Conservation (phyloP, 352 stramenopile genomes). For the Sclerospora graminicola region DNA sequence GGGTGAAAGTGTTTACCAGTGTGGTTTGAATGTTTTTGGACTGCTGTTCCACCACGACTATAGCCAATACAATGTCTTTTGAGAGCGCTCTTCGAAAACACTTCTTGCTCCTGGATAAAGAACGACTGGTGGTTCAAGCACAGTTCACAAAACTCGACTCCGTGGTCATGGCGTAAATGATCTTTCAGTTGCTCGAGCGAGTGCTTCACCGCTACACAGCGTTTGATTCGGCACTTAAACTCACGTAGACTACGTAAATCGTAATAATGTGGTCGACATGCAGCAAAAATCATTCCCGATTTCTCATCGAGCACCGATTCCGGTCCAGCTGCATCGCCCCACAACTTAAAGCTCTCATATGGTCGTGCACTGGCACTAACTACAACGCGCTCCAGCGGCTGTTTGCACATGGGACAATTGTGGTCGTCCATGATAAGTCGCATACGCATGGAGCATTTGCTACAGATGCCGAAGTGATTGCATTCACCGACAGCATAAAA, state of each 20-base stretch:
- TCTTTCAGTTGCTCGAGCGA: conserved; percentile 53
- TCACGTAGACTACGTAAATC: conserved; percentile 43
- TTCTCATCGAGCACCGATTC: conserved; percentile 60
- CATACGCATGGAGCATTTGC: conserved; percentile 76
- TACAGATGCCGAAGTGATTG: conserved; percentile 76
- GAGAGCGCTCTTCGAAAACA: conserved; percentile 63
- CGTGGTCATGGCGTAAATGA: conserved; percentile 54
- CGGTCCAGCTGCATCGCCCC: conserved; percentile 52
- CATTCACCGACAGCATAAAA: conserved; percentile 67
- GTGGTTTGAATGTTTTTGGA: conserved; percentile 38
- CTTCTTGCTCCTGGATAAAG: conserved; percentile 72
- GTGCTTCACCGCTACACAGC: conserved; percentile 44
- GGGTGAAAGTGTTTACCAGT: conserved; percentile 77
- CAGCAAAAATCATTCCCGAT: conserved; percentile 72
- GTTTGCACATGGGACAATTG: conserved; percentile 77
- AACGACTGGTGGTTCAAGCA: conserved; percentile 69
- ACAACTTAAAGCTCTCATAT: conserved; percentile 70
- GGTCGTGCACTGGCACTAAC: conserved; percentile 29
- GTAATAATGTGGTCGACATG: conserved; percentile 54
- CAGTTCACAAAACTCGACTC: conserved; percentile 67
- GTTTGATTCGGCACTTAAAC: conserved; percentile 51
- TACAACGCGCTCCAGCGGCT: conserved; percentile 50
- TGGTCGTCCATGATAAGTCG: conserved; percentile 67
- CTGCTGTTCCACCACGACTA: conserved; percentile 23
- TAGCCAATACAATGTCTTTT: conserved; percentile 55